phyloP scores from a whole-genome alignment of 1,284 basidiomycete species.

The Rhodotorula glutinis region DNA sequence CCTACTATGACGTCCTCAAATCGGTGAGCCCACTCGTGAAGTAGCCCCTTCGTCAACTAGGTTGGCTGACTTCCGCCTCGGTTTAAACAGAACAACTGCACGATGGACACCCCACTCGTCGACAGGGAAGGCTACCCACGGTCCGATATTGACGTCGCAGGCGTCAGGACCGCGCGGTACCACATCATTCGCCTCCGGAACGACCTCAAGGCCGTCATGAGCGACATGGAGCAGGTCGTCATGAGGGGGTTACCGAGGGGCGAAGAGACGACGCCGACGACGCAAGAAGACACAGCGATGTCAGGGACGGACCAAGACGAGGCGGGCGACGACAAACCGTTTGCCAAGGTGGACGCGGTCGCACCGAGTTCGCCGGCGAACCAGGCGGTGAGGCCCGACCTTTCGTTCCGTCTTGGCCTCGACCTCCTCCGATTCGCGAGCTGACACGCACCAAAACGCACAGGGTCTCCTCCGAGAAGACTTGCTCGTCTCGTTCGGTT shows the following conservation, averaged over 20 bases:
- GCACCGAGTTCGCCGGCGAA: slow-evolving; percentile 59
- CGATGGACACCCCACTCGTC: slow-evolving; percentile 61
- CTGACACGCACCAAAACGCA: too few relatives aligned
- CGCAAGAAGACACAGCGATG: not conserved
- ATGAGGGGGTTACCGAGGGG: slow-evolving; percentile 59
- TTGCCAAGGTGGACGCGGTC: slow-evolving; percentile 74
- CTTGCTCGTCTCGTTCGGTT: slow-evolving; percentile 25
- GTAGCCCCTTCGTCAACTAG: slow-evolving; percentile 44
- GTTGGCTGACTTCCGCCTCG: slow-evolving; percentile 48
- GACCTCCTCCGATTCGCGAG: too few relatives aligned
- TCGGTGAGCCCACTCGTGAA: slow-evolving; percentile 2
- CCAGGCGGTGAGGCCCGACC: slow-evolving; percentile 13
- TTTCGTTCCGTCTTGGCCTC: accelerated
- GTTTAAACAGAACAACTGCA: slow-evolving; percentile 22
- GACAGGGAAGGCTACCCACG: slow-evolving; percentile 82
- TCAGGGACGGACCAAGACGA: slow-evolving; percentile 16
- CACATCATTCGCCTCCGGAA: slow-evolving; percentile 73
- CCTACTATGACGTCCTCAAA: slow-evolving; percentile 61
- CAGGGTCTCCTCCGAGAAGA: slow-evolving; percentile 35
- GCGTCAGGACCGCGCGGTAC: slow-evolving; percentile 67
- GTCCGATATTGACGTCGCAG: slow-evolving; percentile 68
- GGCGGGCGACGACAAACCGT: slow-evolving; percentile 52
- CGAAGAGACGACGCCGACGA: not conserved
- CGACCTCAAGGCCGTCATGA: slow-evolving; percentile 65
- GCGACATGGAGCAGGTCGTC: slow-evolving; percentile 64